Evolutionary conservation across 768 basidiomycete species (phyloP), one percentile per base, ranked within the genome.

Genomic region (Rhizopogon vesiculosus): DNA sequence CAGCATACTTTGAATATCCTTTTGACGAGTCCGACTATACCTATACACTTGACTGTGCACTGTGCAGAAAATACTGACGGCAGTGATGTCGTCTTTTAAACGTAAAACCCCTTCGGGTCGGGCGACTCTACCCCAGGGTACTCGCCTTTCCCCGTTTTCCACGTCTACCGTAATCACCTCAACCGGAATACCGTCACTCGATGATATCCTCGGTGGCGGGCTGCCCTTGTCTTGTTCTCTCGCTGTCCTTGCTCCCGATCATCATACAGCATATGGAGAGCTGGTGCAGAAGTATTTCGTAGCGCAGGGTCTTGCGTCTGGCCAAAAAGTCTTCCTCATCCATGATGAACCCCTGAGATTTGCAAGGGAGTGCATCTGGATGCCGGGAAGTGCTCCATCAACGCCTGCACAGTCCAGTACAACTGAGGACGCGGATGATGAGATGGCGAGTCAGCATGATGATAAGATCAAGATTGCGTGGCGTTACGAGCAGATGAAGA

Each of bases 401-500:
- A 54, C 57, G 19, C 49, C 55, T 22, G 52, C 57, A n/a, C 57
- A 63, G 13, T 22, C 55, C 9, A 50, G 50, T 7, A 19, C 51
- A n/a, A 66, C 62, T 29, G 77, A 78, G 42, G 73, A 76, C 38
- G 66, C 68, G 16, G 71, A 72, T 12, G 71, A 71, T 28, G 64
- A 56, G n/a, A 61, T 60, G 35, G 60, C 59, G n/a, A 65, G 66
- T 12, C 77, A 76, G 60, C 66, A 63, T 38, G 79, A 74, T 42
- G 77, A 83, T 28, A 85, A 84, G 62, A 89, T 95, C 60, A 96
- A 90, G 74, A 98, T 99, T 63, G 97, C 97, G 31, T 99, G 97
- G 91, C 81, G 97, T 66, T 99, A 99, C 70, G 92, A 93, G 64
- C 80, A 86, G 55, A 90, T 98, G 90, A 91, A 88, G 73, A 86